Evolutionary conservation across 495 filamentous ascomycete genomes (phyloP).

Genomic region (Penicillium pulvis): DNA sequence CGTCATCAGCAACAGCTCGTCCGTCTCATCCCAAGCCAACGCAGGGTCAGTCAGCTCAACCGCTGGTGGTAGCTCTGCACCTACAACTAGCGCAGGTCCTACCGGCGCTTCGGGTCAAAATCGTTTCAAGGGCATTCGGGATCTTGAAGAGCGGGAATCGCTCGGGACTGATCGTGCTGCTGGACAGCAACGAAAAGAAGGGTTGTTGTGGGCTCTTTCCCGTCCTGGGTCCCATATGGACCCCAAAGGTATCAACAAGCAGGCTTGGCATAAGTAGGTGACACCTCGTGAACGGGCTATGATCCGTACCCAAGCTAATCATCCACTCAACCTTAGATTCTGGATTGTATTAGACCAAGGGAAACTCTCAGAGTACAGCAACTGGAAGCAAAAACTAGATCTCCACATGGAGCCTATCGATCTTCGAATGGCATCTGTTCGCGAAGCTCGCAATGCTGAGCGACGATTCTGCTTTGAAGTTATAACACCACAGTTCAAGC

Average conservation of each 20-base stretch:
- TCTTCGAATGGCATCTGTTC: constrained; percentile 92
- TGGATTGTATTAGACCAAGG: constrained; percentile 98
- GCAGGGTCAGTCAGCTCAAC: constrained; percentile 36
- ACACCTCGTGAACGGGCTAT: constrained; percentile 16
- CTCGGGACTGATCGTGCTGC: constrained; percentile 41
- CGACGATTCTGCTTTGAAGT: constrained; percentile 98
- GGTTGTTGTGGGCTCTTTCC: constrained; percentile 90
- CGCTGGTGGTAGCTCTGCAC: constrained; percentile 25
- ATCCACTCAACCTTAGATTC: constrained; percentile 58
- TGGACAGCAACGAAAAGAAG: constrained; percentile 78
- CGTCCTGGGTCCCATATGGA: constrained; percentile 93
- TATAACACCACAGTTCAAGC: constrained; percentile 94
- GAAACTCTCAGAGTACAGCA: constrained; percentile 95
- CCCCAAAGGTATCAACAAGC: constrained; percentile 91
- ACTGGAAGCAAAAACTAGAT: constrained; percentile 98
- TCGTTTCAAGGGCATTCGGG: constrained; percentile 84
- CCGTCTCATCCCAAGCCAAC: constrained; percentile 48
- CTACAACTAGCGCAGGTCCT: constrained; percentile 37
- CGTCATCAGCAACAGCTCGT: constrained; percentile 49
- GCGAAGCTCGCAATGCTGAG: constrained; percentile 91
- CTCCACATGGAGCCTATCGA: constrained; percentile 99
- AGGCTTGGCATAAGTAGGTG: constrained; percentile 98
- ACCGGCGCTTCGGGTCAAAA: constrained; percentile 52
- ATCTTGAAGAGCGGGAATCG: constrained; percentile 80
- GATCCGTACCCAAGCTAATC: constrained; percentile 7